Conservation (phyloP, 2,329 filamentous ascomycete genomes). For the Mariannaea elegans region DNA sequence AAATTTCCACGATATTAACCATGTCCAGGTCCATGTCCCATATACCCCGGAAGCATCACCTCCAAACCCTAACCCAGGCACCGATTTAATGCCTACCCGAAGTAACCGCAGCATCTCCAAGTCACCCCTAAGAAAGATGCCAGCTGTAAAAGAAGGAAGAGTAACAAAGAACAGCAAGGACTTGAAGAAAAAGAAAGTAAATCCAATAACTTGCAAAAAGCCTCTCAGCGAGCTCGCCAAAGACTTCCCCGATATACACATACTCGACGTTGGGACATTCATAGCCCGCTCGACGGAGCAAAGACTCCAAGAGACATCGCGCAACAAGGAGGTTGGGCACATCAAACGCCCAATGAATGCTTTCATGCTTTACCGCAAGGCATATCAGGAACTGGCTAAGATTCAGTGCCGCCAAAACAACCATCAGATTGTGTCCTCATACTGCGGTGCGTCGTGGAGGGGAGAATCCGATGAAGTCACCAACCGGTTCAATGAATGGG, state of each 20-base stretch:
- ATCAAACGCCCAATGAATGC: slow-evolving; percentile 96
- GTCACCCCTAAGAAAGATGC: slow-evolving; percentile 24
- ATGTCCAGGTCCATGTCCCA: slow-evolving; percentile 25
- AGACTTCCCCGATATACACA: slow-evolving; percentile 66
- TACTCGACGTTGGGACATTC: slow-evolving; percentile 83
- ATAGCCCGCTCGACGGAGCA: slow-evolving; percentile 76
- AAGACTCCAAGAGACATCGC: slow-evolving; percentile 71
- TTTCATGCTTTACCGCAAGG: slow-evolving; percentile 97
- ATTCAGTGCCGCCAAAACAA: slow-evolving; percentile 85
- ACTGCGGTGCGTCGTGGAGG: slow-evolving; percentile 89
- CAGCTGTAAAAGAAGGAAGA: slow-evolving; percentile 30
- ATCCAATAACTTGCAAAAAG: slow-evolving; percentile 62
- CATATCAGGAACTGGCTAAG: slow-evolving; percentile 88
- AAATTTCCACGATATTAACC: slow-evolving; percentile 4
- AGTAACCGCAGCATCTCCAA: slow-evolving; percentile 46
- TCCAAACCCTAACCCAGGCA: slow-evolving; percentile 44
- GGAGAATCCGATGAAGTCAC: slow-evolving; percentile 78
- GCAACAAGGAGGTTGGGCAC: slow-evolving; percentile 76
- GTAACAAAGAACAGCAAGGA: slow-evolving; percentile 38
- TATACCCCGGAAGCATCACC: slow-evolving; percentile 62
- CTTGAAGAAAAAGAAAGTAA: slow-evolving; percentile 44
- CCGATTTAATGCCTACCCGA: slow-evolving; percentile 47
- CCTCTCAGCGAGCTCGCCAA: slow-evolving; percentile 78
- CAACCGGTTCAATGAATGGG: slow-evolving; percentile 79
- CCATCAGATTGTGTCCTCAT: slow-evolving; percentile 88